Evolutionary conservation across 345 rosid species (phyloP).

Genomic region (Lumnitzera littorea): DNA sequence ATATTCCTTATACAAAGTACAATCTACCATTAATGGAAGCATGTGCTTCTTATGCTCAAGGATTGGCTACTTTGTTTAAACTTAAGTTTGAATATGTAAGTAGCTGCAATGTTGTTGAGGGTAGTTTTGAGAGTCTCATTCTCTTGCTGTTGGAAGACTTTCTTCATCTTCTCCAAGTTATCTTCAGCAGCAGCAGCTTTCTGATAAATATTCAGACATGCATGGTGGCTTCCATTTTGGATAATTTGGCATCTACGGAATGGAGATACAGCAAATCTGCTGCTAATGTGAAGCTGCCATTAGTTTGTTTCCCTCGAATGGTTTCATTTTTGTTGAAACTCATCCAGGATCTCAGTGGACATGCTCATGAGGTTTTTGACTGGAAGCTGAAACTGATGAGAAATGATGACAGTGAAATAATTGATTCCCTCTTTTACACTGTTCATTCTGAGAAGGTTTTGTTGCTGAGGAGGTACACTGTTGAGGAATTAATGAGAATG

Average conservation of each 20-base stretch:
- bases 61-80: conserved; percentile 48
- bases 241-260: conserved; percentile 53
- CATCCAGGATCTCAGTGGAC: conserved; percentile 66
- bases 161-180: conserved; percentile 63
- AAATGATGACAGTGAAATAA: conserved; percentile 18
- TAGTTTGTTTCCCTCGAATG: conserved; percentile 71
- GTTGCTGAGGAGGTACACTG: conserved; percentile 48
- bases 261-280: conserved; percentile 64
- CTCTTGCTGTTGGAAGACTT: conserved; percentile 72
- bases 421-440: conserved; percentile 40
- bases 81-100: conserved; percentile 52
- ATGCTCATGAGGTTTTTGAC: conserved; percentile 38
- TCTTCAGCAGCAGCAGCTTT: conserved; percentile 50
- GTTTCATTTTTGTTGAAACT: conserved; percentile 55
- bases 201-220: conserved; percentile 66
- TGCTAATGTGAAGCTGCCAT: conserved; percentile 47
- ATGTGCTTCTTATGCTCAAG: conserved; percentile 59
- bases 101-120: conserved; percentile 48
- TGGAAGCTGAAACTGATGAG: conserved; percentile 33
- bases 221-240: conserved; percentile 60
- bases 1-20: conserved; percentile 50
- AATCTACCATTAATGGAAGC: conserved; percentile 56
- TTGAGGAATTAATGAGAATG: conserved; percentile 54
- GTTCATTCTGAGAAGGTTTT: conserved; percentile 50
- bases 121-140: conserved; percentile 62